phyloP scores from a whole-genome alignment of 106 monocot species.

The Cymbidium sinense region DNA sequence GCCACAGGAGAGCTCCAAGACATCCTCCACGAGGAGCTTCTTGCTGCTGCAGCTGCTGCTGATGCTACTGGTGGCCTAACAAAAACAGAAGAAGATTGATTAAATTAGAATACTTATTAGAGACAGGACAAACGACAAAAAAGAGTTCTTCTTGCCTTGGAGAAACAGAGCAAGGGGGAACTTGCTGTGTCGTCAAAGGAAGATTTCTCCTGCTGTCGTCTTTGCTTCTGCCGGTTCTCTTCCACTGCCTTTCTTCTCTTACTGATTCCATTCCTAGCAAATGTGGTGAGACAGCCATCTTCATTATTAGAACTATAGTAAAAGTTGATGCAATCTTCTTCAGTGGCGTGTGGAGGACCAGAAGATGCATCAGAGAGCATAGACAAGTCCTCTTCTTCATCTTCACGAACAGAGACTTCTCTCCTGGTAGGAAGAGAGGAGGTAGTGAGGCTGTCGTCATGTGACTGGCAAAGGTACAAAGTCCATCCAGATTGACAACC shows the following conservation, averaged over 20 bases:
- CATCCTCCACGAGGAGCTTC: slow-evolving; percentile 18
- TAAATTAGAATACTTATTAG: neutral
- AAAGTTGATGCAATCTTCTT: slow-evolving; percentile 11
- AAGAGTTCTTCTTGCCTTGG: slow-evolving; percentile 23
- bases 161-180: slow-evolving; percentile 40
- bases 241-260: slow-evolving; percentile 42
- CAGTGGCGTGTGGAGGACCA: slow-evolving; percentile 60
- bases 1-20: slow-evolving; percentile 55
- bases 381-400: slow-evolving; percentile 67
- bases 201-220: slow-evolving; percentile 3
- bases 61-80: neutral
- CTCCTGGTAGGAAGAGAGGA: slow-evolving; percentile 2
- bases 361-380: slow-evolving; percentile 99
- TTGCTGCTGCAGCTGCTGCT: slow-evolving; percentile 10
- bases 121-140: neutral
- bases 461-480: slow-evolving; percentile 48
- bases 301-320: slow-evolving; percentile 3
- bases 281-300: slow-evolving; percentile 1
- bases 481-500: slow-evolving; percentile 97
- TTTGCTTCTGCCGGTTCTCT: slow-evolving; percentile 2
- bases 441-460: too few species aligned
- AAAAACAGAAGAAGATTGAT: neutral
- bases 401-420: slow-evolving; percentile 17
- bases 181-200: slow-evolving; percentile 80
- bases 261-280: neutral